Evolutionary conservation across 768 basidiomycete species (phyloP).

Genomic region (Mycena belliarum): DNA sequence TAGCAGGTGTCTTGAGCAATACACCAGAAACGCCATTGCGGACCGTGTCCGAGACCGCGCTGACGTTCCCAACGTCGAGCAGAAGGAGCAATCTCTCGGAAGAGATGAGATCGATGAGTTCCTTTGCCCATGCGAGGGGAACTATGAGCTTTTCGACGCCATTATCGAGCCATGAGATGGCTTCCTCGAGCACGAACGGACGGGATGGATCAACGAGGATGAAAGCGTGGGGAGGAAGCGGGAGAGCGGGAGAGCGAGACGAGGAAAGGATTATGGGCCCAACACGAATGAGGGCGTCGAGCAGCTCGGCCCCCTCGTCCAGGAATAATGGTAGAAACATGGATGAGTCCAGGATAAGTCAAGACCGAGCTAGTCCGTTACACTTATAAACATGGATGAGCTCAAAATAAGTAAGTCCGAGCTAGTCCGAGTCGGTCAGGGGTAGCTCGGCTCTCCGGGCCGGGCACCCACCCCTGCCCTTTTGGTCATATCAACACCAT

Average conservation of each 20-base stretch:
- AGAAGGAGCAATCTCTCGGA: conserved; percentile 73
- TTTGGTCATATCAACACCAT: too few species aligned
- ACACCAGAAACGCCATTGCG: conserved; percentile 77
- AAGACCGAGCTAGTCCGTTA: too few species aligned
- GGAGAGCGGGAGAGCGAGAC: conserved; percentile 30
- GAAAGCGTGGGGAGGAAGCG: conserved; percentile 43
- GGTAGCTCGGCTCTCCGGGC: too few species aligned
- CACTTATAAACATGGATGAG: too few species aligned
- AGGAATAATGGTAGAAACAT: conserved; percentile 64
- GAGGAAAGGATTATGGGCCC: conserved; percentile 69
- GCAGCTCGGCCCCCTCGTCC: conserved; percentile 50
- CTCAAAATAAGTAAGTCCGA: too few species aligned
- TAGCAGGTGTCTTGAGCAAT: conserved; percentile 70
- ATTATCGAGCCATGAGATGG: conserved; percentile 68
- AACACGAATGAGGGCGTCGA: conserved; percentile 67
- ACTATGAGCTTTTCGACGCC: conserved; percentile 84
- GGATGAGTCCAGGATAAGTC: too few species aligned
- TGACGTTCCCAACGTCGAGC: conserved; percentile 71
- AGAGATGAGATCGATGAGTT: conserved; percentile 67
- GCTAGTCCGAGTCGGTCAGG: too few species aligned
- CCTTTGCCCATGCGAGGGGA: conserved; percentile 63
- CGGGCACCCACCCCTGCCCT: too few species aligned
- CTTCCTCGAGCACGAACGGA: conserved; percentile 50
- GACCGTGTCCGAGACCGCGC: conserved; percentile 73
- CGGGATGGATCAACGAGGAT: conserved; percentile 56